Evolutionary conservation across 306 rosid genomes (phyloP).

Genomic region (Ochetophila trinervis): DNA sequence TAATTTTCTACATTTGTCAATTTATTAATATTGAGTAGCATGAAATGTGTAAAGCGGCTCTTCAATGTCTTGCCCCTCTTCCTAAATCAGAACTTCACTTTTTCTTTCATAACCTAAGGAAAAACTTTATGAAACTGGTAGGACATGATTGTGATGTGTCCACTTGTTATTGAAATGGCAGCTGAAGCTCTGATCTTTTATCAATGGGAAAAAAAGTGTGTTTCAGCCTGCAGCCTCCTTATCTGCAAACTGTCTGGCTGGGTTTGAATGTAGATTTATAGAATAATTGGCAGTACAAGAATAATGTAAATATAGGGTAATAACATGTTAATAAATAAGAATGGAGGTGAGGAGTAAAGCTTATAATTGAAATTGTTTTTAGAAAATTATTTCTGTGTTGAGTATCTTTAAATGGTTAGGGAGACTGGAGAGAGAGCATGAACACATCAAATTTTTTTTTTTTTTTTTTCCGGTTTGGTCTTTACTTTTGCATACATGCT

Average conservation of each 20-base stretch:
- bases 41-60: background rate
- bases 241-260: background rate
- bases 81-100: background rate
- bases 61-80: background rate
- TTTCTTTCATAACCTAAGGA: background rate
- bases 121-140: background rate
- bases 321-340: background rate
- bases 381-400: too few species aligned
- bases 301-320: background rate
- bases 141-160: background rate
- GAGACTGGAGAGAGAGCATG: too few species aligned
- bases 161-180: background rate
- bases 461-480: too few species aligned
- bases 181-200: background rate
- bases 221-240: background rate
- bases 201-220: background rate
- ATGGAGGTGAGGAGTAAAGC: background rate
- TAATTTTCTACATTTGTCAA: slow-evolving; percentile 8
- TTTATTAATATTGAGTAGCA: background rate
- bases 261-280: background rate
- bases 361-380: background rate
- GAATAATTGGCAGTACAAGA: background rate
- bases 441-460: too few species aligned
- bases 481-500: background rate
- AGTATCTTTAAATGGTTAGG: background rate